Conservation (phyloP, 352 stramenopile genomes). For the Phytophthora foliorum region DNA sequence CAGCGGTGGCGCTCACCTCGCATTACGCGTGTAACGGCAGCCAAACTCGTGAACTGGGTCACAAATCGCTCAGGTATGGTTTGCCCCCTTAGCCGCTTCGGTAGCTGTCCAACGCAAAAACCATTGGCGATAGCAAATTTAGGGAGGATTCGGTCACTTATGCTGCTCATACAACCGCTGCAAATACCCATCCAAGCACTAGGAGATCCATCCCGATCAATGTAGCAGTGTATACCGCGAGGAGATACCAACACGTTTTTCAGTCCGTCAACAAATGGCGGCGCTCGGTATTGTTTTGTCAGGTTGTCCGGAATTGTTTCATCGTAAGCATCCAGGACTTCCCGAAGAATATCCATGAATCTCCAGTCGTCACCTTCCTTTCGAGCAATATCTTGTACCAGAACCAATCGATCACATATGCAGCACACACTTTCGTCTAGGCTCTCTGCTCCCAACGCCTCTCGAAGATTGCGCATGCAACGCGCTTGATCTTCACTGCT, state of each 20-base stretch:
- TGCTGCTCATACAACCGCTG: background rate
- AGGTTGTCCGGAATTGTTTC: background rate
- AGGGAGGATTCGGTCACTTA: background rate
- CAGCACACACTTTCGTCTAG: slow-evolving; percentile 2
- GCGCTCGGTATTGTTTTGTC: background rate
- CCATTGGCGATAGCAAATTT: slow-evolving; percentile 5
- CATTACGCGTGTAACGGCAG: background rate
- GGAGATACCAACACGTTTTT: background rate
- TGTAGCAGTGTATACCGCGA: background rate
- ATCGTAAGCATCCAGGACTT: background rate
- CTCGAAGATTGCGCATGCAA: slow-evolving; percentile 3
- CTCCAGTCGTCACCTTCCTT: slow-evolving; percentile 1
- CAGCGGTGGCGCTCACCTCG: background rate
- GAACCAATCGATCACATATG: slow-evolving; percentile 6
- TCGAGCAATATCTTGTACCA: background rate
- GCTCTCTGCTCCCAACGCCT: slow-evolving; percentile 6
- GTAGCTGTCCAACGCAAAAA: background rate
- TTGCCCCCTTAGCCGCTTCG: background rate
- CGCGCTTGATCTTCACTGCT: background rate
- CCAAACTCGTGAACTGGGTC: background rate
- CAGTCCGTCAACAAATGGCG: background rate
- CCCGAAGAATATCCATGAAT: background rate
- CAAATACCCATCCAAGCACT: background rate
- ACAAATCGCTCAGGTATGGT: background rate
- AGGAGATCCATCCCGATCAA: background rate